These are phyloP conservation scores for Pythium guiyangense DNA, from an alignment of 352 stramenopile genomes.

Conservation along the genomic window DNA sequence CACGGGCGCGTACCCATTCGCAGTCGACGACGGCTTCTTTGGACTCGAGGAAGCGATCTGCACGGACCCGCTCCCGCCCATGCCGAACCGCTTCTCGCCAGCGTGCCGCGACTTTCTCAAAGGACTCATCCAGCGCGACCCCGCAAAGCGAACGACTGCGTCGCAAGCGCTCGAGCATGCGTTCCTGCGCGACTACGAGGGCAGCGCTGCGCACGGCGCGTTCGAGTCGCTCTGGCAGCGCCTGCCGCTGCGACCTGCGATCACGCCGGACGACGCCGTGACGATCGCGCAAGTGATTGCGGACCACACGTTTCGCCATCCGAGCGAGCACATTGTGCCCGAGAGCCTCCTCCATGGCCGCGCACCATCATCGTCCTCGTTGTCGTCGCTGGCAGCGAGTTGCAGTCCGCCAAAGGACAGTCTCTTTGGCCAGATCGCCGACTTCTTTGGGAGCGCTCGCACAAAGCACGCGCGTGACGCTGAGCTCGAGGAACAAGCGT, in stretches of 20 bases:
- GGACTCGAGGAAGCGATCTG: slow-evolving; percentile 81
- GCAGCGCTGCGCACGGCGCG: slow-evolving; percentile 18
- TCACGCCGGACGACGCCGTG: slow-evolving; percentile 6
- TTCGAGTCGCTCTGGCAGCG: slow-evolving; percentile 40
- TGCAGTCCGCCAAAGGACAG: slow-evolving; percentile 1
- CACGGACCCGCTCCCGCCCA: slow-evolving; percentile 59
- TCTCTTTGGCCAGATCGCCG: slow-evolving; percentile 12
- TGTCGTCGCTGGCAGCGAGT: neutral
- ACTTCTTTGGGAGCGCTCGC: slow-evolving; percentile 11
- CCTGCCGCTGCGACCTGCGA: slow-evolving; percentile 21
- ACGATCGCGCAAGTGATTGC: slow-evolving; percentile 15
- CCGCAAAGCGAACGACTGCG: slow-evolving; percentile 68
- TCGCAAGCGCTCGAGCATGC: slow-evolving; percentile 88
- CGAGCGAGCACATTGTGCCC: slow-evolving; percentile 6
- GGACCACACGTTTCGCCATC: slow-evolving; percentile 14
- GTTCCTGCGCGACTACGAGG: slow-evolving; percentile 62
- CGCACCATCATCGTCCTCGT: neutral
- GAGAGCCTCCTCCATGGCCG: neutral
- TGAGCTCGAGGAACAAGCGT: neutral
- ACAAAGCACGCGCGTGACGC: neutral
- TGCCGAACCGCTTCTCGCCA: slow-evolving; percentile 78
- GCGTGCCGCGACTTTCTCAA: slow-evolving; percentile 93
- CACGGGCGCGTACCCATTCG: slow-evolving; percentile 67
- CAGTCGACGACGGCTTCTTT: slow-evolving; percentile 74
- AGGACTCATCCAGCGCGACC: slow-evolving; percentile 88